phyloP scores from a whole-genome alignment of 192 early-diverging fungal species.

The Mycoemilia scoparia region DNA sequence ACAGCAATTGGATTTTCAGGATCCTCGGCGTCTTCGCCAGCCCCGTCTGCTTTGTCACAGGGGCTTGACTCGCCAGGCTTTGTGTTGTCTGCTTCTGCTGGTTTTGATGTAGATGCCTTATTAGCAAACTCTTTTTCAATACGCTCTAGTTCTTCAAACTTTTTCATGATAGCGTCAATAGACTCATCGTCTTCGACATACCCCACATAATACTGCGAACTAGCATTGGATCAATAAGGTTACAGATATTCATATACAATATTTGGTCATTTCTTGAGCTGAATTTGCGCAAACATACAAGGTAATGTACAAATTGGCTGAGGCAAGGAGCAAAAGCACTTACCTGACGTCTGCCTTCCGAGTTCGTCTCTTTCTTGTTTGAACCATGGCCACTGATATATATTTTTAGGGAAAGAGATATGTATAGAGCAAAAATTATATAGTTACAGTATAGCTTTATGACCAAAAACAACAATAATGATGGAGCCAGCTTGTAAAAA shows the following conservation, averaged over 20 bases:
- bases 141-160: slow-evolving; percentile 87
- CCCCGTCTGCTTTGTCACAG: too few species aligned
- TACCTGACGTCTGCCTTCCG: slow-evolving; percentile 26
- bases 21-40: too few species aligned
- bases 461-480: slow-evolving; percentile 2
- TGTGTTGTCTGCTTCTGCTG: too few species aligned
- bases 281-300: not conserved
- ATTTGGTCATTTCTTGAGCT: not conserved
- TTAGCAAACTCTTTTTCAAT: slow-evolving; percentile 68
- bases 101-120: not conserved
- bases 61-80: too few species aligned
- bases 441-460: not conserved
- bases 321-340: too few species aligned
- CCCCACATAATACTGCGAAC: slow-evolving; percentile 66
- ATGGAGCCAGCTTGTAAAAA: not conserved
- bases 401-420: not conserved
- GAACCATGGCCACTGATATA: slow-evolving; percentile 16
- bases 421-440: not conserved
- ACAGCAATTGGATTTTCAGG: too few species aligned
- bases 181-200: slow-evolving; percentile 95
- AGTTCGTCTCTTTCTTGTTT: slow-evolving; percentile 21
- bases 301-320: too few species aligned
- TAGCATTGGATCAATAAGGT: slow-evolving; percentile 1
- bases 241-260: not conserved
- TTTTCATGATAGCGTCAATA: slow-evolving; percentile 92